Percentiles rank a stretch among this genome's conserved stretches.
Evolutionary conservation across 2,329 filamentous ascomycete species (phyloP).

Genomic region (Xylaria sp.): DNA sequence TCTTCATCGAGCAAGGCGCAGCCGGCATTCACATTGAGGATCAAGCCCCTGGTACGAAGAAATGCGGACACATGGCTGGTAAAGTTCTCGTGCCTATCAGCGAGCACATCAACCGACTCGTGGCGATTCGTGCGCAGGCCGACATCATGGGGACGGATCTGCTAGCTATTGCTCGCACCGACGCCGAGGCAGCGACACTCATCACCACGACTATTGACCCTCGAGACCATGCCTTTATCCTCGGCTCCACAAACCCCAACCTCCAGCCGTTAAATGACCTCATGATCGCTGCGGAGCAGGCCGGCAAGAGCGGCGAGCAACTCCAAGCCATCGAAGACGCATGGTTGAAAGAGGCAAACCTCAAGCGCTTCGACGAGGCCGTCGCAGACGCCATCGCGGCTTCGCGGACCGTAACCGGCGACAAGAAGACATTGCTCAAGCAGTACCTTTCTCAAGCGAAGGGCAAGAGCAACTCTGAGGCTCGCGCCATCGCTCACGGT

Average conservation of each 20-base stretch:
- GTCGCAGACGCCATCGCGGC: conserved; percentile 84
- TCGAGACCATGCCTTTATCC: conserved; percentile 93
- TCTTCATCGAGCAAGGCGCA: conserved; percentile 95
- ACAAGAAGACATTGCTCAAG: conserved; percentile 75
- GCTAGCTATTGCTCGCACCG: conserved; percentile 90
- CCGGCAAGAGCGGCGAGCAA: conserved; percentile 81
- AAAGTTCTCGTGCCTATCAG: conserved; percentile 96
- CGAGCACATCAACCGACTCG: conserved; percentile 97
- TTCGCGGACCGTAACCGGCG: conserved; percentile 62
- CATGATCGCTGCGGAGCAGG: conserved; percentile 85
- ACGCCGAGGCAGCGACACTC: conserved; percentile 96
- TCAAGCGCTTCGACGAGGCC: conserved; percentile 91
- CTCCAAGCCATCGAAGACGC: conserved; percentile 93
- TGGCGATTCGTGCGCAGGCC: conserved; percentile 95
- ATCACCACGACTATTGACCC: conserved; percentile 97
- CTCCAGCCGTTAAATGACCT: conserved; percentile 89
- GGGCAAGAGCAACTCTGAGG: conserved; percentile 88
- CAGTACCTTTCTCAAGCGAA: conserved; percentile 75
- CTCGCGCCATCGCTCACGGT: conserved; percentile 79
- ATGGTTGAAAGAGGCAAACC: conserved; percentile 81
- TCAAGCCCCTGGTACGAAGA: conserved; percentile 97
- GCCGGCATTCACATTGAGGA: conserved; percentile 99
- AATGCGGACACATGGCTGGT: conserved; percentile 99
- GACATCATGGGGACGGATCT: conserved; percentile 98
- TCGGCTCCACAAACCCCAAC: conserved; percentile 86